phyloP scores from a whole-genome alignment of 768 basidiomycete species.

The Tricholoma matsutake region DNA sequence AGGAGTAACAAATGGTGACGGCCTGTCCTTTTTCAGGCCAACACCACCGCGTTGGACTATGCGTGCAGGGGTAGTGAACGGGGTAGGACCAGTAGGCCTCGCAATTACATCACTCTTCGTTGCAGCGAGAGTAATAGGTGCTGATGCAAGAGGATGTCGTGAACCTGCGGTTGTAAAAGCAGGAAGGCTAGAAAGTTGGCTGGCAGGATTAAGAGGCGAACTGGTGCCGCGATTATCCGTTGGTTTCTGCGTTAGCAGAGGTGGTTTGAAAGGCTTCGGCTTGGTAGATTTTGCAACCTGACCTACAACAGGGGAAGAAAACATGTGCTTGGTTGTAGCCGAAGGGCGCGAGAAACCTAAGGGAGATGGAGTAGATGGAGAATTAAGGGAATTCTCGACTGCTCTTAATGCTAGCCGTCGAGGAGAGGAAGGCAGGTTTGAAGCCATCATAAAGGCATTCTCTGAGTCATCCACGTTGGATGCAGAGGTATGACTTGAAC shows the following conservation, averaged over 20 bases:
- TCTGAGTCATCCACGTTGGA: conserved; percentile 14
- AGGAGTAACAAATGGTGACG: conserved; percentile 55
- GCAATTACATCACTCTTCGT: conserved; percentile 7
- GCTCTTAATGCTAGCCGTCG: conserved; percentile 34
- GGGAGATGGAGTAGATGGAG: conserved; percentile 41
- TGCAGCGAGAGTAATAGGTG: conserved; percentile 19
- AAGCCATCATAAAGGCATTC: conserved; percentile 26
- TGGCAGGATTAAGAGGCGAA: conserved; percentile 31
- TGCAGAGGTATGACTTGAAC: conserved; percentile 6
- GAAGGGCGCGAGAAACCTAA: conserved; percentile 24
- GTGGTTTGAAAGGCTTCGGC: conserved; percentile 46
- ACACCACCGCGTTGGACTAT: background rate
- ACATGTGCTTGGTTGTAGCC: conserved; percentile 6
- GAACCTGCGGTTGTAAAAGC: conserved; percentile 24
- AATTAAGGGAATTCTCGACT: conserved; percentile 33
- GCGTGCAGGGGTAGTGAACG: conserved; percentile 11
- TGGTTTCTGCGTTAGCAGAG: conserved; percentile 29
- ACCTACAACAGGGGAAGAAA: conserved; percentile 8
- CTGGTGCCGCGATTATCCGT: conserved; percentile 5
- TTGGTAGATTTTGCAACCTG: conserved; percentile 15
- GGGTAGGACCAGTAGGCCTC: background rate
- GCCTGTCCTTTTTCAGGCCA: conserved; percentile 20
- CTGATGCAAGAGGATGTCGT: conserved; percentile 33
- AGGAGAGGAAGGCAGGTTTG: conserved; percentile 22
- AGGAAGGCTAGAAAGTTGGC: conserved; percentile 5